Percentiles rank a stretch among this genome's conserved stretches.
phyloP scores from a whole-genome alignment of 139 green algal genomes.

The Chlamydomonas sp. region DNA sequence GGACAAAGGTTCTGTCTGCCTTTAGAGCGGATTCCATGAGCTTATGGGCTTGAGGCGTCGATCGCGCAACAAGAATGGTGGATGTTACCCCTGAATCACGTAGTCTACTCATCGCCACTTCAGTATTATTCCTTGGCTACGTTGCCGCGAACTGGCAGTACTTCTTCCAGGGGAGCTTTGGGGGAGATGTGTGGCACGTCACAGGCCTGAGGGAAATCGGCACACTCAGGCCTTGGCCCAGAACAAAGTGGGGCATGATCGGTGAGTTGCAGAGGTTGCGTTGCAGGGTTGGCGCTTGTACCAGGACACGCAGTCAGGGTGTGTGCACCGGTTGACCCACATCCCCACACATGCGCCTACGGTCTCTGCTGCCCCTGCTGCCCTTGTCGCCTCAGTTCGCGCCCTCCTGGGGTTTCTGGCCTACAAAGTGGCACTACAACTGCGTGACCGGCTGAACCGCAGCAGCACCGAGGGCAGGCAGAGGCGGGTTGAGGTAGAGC shows the following conservation, averaged over 20 bases:
- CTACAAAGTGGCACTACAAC: neutral
- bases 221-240: neutral
- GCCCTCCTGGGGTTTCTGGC: neutral
- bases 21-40: too few species aligned
- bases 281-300: neutral
- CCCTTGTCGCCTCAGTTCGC: neutral
- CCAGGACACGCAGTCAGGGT: too few species aligned
- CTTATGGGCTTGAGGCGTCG: neutral
- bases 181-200: neutral
- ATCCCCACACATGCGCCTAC: too few species aligned
- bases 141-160: neutral
- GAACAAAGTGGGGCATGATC: constrained; percentile 1
- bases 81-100: neutral
- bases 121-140: neutral
- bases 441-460: neutral
- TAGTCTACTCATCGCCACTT: neutral
- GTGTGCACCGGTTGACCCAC: too few species aligned
- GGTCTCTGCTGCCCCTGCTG: neutral
- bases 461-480: neutral
- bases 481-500: neutral
- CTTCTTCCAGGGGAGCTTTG: neutral
- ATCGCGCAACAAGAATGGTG: neutral
- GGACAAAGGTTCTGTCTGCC: too few species aligned
- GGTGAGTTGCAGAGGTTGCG: neutral
- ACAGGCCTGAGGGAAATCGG: neutral